Evolutionary conservation across 2,329 filamentous ascomycete species (phyloP).

Genomic region (Blastomyces parvus): DNA sequence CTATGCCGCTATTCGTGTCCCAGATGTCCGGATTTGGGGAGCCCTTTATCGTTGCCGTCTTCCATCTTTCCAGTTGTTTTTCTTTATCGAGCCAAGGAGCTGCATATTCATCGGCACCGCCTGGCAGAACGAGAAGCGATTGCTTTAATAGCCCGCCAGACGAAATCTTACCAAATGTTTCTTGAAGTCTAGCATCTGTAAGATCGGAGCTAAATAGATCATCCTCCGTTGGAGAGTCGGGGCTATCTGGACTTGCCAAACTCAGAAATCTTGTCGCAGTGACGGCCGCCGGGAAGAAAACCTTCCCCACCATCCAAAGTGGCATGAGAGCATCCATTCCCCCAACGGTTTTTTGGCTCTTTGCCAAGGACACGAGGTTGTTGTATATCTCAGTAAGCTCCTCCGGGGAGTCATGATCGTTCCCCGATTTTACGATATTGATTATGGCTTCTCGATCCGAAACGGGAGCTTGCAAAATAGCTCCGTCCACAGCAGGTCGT

Average conservation of each 20-base stretch:
- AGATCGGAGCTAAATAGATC: slow-evolving; percentile 83
- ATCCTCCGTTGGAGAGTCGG: slow-evolving; percentile 57
- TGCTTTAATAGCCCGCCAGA: slow-evolving; percentile 29
- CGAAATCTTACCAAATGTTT: slow-evolving; percentile 53
- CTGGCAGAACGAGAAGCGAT: slow-evolving; percentile 38
- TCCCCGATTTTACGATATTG: slow-evolving; percentile 20
- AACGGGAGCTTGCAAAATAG: slow-evolving; percentile 70
- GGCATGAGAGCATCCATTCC: slow-evolving; percentile 27
- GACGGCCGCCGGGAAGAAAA: slow-evolving; percentile 37
- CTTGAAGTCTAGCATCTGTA: slow-evolving; percentile 45
- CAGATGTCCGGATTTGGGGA: slow-evolving; percentile 31
- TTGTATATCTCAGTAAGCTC: slow-evolving; percentile 22
- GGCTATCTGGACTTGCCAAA: slow-evolving; percentile 44
- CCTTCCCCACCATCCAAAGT: slow-evolving; percentile 24
- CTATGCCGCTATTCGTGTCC: slow-evolving; percentile 41
- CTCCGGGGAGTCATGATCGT: slow-evolving; percentile 12
- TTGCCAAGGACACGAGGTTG: slow-evolving; percentile 28
- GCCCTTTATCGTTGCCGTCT: slow-evolving; percentile 29
- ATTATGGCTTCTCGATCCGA: slow-evolving; percentile 60
- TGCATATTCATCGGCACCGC: slow-evolving; percentile 39
- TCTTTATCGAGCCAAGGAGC: slow-evolving; percentile 39
- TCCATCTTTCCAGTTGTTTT: slow-evolving; percentile 36
- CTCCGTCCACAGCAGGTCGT: slow-evolving; percentile 54
- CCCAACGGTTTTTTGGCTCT: slow-evolving; percentile 17
- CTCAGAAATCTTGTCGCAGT: slow-evolving; percentile 52